Evolutionary conservation across 768 basidiomycete genomes (phyloP), one percentile per base, ranked within the genome.

Genomic region (Suillus paluster): DNA sequence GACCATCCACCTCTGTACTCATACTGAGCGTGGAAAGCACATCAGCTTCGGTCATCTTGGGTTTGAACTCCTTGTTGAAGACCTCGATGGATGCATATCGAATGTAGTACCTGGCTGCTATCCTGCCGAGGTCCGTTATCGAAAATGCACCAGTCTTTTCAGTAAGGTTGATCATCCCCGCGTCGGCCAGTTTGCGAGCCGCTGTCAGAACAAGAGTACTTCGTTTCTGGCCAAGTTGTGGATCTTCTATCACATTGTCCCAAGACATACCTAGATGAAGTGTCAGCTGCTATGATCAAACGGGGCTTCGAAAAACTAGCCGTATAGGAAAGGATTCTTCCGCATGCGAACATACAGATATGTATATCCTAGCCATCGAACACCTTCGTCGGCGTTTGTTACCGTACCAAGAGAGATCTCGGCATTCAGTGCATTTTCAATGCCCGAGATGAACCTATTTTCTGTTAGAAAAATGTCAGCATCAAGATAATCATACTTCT

Each of bases 101-200:
- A 70, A 99, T 91, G 75, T 99, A 99, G 75, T 97, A 99, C 75
- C 92, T 96, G 5, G 97, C 94, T 0, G 97, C 95, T 68, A 99
- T 96, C 65, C 95, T 81, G n/a, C 97, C 97, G 3, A 97, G 76
- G 65, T 97, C 96, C n/a, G 91, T 94, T 66, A 90, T 86, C 3
- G 82, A 77, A 60, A 97, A 88, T 2, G 82, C 76, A 14, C 84
- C 86, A 5, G 79, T 82, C 1, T 72, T 72, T 39, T 77, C 72
- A 68, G 95, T 88, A 68, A 88, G 92, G 49, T 84, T 80, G 57
- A 98, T 89, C 97, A 99, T 99, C 44, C 84, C 81, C 14, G 87
- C 81, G 33, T 84, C 79, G 25, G 86, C 81, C 2, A 99, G 85
- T 62, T 79, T 84, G 41, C 79, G 75, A 7, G 93, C 92, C 1